phyloP scores from a whole-genome alignment of 1,284 basidiomycete species.

The Puccinia horiana region DNA sequence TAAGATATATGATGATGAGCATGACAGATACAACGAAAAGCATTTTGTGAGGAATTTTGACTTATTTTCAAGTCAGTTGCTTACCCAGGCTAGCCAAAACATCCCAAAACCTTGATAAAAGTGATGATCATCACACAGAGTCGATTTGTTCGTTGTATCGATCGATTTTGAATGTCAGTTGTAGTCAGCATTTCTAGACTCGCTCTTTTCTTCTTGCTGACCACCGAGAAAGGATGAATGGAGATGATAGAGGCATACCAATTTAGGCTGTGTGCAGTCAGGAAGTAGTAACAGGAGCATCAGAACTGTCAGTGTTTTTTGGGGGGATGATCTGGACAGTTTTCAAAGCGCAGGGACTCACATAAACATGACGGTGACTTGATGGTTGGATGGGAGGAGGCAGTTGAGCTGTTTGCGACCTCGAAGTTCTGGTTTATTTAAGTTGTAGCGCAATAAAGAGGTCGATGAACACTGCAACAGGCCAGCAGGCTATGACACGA shows the following conservation, averaged over 20 bases:
- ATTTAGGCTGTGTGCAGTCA: constrained; percentile 11
- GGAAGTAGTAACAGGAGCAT: not conserved
- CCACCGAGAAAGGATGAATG: not conserved
- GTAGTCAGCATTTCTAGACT: not conserved
- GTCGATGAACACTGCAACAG: too few relatives aligned
- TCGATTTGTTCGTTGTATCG: not conserved
- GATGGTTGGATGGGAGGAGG: not conserved
- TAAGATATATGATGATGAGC: constrained; percentile 56
- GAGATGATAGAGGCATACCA: constrained; percentile 10
- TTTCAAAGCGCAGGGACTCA: not conserved
- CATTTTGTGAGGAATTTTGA: not conserved
- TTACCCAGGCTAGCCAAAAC: constrained; percentile 83
- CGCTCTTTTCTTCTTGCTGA: not conserved
- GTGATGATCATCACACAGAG: not conserved
- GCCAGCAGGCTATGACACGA: too few relatives aligned
- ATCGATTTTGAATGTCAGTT: not conserved
- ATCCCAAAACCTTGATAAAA: constrained; percentile 62
- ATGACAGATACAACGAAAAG: not conserved
- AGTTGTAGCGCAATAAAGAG: too few relatives aligned
- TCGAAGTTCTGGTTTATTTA: too few relatives aligned
- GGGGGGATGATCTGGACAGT: too few relatives aligned
- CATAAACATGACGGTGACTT: constrained; percentile 23
- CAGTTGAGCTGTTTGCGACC: not conserved
- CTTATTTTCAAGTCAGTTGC: constrained; percentile 54
- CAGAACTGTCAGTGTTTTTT: too few relatives aligned